Evolutionary conservation across 129 eudicot genomes (phyloP).

Genomic region (Kitagawia praeruptora): DNA sequence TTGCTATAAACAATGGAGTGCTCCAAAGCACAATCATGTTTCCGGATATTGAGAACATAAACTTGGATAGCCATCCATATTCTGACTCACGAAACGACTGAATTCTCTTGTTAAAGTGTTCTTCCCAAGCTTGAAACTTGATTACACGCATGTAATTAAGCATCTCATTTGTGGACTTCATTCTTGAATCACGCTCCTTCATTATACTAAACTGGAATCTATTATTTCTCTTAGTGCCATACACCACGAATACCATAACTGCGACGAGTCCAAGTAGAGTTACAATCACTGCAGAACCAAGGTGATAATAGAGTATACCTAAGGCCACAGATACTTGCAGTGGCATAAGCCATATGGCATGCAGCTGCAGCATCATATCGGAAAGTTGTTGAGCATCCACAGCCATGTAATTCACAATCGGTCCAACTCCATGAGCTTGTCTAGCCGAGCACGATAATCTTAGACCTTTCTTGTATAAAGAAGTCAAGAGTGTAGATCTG

Average conservation of each 20-base stretch:
- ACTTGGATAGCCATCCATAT: constrained; percentile 34
- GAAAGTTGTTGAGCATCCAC: constrained; percentile 97
- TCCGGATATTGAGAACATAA: constrained; percentile 23
- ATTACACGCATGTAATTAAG: constrained; percentile 23
- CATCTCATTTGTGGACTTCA: constrained; percentile 52
- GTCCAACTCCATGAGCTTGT: constrained; percentile 86
- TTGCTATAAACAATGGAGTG: constrained; percentile 50
- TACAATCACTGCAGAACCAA: constrained; percentile 48
- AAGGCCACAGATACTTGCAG: constrained; percentile 56
- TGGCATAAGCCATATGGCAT: constrained; percentile 79
- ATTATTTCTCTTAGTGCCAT: constrained; percentile 37
- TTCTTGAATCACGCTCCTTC: constrained; percentile 39
- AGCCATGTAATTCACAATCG: constrained; percentile 91
- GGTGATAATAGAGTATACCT: constrained; percentile 40
- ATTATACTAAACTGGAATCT: constrained; percentile 6
- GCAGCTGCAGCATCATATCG: constrained; percentile 87
- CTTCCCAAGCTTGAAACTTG: constrained; percentile 77
- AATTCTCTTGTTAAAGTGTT: constrained; percentile 14
- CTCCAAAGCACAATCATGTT: constrained; percentile 72
- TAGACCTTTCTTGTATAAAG: constrained; percentile 75
- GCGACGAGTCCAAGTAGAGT: constrained; percentile 40
- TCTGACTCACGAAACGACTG: constrained; percentile 28
- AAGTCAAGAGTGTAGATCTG: constrained; percentile 61
- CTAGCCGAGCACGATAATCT: constrained; percentile 80
- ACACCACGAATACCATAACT: constrained; percentile 40